These are phyloP conservation scores for Neurospora sp. DNA, from an alignment of 2,329 filamentous ascomycete genomes.

Conservation along the genomic window DNA sequence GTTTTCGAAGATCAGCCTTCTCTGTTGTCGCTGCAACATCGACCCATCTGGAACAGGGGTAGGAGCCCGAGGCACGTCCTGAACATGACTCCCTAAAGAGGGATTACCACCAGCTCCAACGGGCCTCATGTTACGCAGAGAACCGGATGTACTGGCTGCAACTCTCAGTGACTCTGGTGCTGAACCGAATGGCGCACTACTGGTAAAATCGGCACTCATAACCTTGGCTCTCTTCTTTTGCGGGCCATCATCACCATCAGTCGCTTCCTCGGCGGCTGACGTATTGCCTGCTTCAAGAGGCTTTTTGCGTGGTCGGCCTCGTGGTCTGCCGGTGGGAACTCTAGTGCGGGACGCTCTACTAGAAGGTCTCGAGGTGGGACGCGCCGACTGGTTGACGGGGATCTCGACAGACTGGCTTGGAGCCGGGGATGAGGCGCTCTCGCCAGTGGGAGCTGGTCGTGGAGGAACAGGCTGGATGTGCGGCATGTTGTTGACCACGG, in stretches of 20 bases:
- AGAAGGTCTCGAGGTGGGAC: constrained; percentile 42
- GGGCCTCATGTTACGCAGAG: constrained; percentile 75
- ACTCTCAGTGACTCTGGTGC: constrained; percentile 75
- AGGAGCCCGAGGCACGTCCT: constrained; percentile 66
- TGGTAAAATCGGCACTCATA: constrained; percentile 51
- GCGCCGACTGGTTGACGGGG: constrained; percentile 24
- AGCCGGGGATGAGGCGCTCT: constrained; percentile 16
- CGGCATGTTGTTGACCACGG: constrained; percentile 1
- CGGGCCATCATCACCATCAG: constrained; percentile 47
- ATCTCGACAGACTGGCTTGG: constrained; percentile 19
- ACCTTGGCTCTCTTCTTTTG: constrained; percentile 73
- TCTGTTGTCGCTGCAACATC: constrained; percentile 20
- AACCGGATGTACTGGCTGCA: constrained; percentile 83
- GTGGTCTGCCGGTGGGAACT: constrained; percentile 42
- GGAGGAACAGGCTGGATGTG: constrained; percentile 14
- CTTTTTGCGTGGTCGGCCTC: constrained; percentile 47
- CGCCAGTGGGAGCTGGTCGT: constrained; percentile 7
- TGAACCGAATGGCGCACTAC: constrained; percentile 56
- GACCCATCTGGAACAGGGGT: constrained; percentile 58
- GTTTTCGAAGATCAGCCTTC: constrained; percentile 33
- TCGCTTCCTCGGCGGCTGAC: constrained; percentile 61
- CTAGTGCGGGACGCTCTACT: constrained; percentile 46
- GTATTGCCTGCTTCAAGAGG: constrained; percentile 52
- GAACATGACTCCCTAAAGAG: constrained; percentile 43
- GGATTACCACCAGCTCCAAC: constrained; percentile 41